Evolutionary conservation across 129 eudicot genomes (phyloP).

Genomic region (Flaveria linearis): DNA sequence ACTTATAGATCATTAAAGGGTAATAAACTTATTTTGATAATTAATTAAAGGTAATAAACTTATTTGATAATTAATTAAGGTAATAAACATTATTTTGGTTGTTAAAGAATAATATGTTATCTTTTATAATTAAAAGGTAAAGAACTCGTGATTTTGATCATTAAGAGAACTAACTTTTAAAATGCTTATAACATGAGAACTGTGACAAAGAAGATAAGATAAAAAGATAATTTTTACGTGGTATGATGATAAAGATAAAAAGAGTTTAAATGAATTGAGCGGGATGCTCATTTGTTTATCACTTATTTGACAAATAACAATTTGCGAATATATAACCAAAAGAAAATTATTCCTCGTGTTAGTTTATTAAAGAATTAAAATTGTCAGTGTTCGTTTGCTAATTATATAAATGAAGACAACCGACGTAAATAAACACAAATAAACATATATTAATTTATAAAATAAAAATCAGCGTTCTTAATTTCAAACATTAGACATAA

Average conservation of each 20-base stretch:
- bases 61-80: too few relatives aligned
- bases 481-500: too few relatives aligned
- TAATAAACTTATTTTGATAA: background rate
- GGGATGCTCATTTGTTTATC: too few relatives aligned
- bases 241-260: background rate
- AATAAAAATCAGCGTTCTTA: too few relatives aligned
- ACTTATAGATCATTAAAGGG: background rate
- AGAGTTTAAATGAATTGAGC: background rate
- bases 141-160: background rate
- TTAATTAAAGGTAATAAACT: background rate
- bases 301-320: too few relatives aligned
- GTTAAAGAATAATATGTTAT: background rate
- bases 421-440: too few relatives aligned
- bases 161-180: background rate
- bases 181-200: background rate
- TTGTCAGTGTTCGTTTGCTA: too few relatives aligned
- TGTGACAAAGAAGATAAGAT: background rate
- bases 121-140: background rate
- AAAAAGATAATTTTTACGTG: background rate
- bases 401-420: too few relatives aligned
- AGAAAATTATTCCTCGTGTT: too few relatives aligned
- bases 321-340: too few relatives aligned
- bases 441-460: too few relatives aligned
- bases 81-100: background rate
- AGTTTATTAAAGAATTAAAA: too few relatives aligned